Evolutionary conservation across 2,329 filamentous ascomycete species (phyloP).

Genomic region (Furcasterigmium sp.): DNA sequence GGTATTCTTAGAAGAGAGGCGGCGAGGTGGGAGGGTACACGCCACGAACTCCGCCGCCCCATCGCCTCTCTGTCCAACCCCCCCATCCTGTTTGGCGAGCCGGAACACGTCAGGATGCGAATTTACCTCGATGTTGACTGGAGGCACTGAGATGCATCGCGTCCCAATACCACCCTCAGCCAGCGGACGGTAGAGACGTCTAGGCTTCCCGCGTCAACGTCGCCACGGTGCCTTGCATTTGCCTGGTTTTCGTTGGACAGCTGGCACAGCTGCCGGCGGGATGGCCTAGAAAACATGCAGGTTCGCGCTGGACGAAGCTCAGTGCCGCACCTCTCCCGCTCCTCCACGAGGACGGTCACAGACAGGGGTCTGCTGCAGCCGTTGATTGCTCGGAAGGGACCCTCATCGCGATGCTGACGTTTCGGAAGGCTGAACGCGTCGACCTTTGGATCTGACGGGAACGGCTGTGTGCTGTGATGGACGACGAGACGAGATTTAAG

Average conservation of each 20-base stretch:
- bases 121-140: background rate
- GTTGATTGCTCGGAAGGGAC: too few relatives aligned
- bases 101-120: background rate
- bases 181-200: background rate
- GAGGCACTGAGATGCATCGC: background rate
- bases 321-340: background rate
- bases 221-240: conserved; percentile 2
- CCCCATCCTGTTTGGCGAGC: background rate
- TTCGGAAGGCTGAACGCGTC: too few relatives aligned
- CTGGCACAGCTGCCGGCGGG: background rate
- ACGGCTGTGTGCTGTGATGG: background rate
- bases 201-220: background rate
- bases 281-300: background rate
- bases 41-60: background rate
- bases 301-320: background rate
- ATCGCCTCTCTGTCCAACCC: background rate
- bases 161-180: background rate
- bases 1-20: conserved; percentile 1
- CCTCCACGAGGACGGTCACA: background rate
- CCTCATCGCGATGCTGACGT: too few relatives aligned
- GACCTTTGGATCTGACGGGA: too few relatives aligned
- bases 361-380: background rate
- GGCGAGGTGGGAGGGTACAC: background rate
- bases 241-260: background rate
- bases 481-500: background rate